phyloP scores from a whole-genome alignment of 768 basidiomycete genomes.

The Obba rivulosa region DNA sequence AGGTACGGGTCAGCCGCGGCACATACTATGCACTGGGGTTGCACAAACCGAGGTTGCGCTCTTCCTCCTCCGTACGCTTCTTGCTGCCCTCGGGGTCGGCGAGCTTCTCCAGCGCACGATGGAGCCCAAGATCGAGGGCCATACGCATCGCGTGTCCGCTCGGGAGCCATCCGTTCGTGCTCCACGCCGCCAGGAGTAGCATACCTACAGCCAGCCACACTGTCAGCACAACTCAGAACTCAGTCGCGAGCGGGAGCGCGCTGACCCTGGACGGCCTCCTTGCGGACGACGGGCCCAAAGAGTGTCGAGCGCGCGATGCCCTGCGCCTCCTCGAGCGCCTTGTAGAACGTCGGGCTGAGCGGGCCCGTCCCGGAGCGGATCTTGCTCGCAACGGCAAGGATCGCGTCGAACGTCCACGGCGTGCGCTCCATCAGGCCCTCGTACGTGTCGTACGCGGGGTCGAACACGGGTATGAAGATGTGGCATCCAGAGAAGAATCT shows the following conservation, averaged over 20 bases:
- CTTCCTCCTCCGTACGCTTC: conserved; percentile 71
- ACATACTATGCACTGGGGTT: not conserved
- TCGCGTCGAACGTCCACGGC: conserved; percentile 93
- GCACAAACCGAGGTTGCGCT: conserved; percentile 50
- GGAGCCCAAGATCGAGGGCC: conserved; percentile 90
- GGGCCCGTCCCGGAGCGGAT: conserved; percentile 88
- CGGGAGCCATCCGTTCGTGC: conserved; percentile 91
- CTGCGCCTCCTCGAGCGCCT: conserved; percentile 90
- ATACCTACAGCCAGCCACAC: conserved; percentile 50
- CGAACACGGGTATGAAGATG: conserved; percentile 94
- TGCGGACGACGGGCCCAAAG: conserved; percentile 89
- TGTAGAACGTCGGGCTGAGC: conserved; percentile 81
- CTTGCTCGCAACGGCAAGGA: conserved; percentile 88
- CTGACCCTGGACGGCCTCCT: conserved; percentile 89
- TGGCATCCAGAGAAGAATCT: conserved; percentile 97
- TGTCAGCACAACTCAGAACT: conserved; percentile 11
- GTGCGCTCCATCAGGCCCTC: conserved; percentile 88
- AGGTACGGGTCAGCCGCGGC: conserved; percentile 5
- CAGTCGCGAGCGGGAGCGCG: not conserved
- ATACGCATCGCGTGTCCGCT: conserved; percentile 95
- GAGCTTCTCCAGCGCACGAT: conserved; percentile 88
- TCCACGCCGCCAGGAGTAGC: conserved; percentile 90
- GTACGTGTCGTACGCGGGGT: conserved; percentile 89
- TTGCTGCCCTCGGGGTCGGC: conserved; percentile 61
- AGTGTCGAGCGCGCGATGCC: conserved; percentile 91